Conservation (phyloP, 257 asterid species). For the Jasminum sambac region DNA sequence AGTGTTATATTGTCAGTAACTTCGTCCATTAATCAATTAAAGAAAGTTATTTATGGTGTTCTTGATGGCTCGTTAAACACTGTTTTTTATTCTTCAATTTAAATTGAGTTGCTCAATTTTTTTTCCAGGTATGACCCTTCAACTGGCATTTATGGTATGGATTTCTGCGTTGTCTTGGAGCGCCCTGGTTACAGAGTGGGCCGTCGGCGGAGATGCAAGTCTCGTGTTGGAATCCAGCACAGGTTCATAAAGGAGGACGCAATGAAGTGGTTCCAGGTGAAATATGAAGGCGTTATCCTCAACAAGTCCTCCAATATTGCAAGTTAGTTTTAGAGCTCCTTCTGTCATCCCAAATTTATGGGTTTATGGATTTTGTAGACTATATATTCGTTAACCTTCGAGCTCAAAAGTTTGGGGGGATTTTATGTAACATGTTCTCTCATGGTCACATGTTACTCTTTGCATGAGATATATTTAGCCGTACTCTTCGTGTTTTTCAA, state of each 20-base stretch:
- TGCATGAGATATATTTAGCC: not conserved
- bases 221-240: constrained; percentile 26
- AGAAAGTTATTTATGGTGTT: no score
- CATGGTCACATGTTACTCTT: not conserved
- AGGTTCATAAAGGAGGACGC: constrained; percentile 22
- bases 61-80: not conserved
- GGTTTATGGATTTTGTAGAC: not conserved
- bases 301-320: not conserved
- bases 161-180: constrained; percentile 22
- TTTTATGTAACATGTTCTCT: not conserved
- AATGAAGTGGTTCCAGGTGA: constrained; percentile 27
- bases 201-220: constrained; percentile 17
- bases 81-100: no score
- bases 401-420: not conserved
- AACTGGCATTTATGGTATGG: constrained; percentile 25
- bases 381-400: not conserved
- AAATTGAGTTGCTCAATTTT: not conserved
- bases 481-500: not conserved
- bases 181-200: constrained; percentile 23
- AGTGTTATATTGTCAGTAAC: no score
- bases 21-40: no score
- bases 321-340: not conserved
- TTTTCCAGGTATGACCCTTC: constrained; percentile 23
- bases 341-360: not conserved
- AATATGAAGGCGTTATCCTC: constrained; percentile 21